Percentiles rank a stretch among this genome's conserved stretches.
Evolutionary conservation across 179 eudicot genomes (phyloP).

Genomic region (Spinacia oleracea): DNA sequence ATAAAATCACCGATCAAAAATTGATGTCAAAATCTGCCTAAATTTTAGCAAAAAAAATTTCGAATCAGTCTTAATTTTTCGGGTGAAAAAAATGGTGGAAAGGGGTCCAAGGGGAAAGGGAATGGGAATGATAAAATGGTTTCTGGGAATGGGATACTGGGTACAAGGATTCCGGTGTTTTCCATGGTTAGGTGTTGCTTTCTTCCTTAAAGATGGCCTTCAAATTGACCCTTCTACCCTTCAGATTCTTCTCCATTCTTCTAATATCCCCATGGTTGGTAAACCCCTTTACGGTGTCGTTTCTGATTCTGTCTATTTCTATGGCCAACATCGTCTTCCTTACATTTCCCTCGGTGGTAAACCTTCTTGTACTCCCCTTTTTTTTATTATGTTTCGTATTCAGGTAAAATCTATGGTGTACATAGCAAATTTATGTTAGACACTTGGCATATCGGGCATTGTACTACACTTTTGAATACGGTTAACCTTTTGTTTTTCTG

Average conservation of each 20-base stretch:
- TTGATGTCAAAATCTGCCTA: neutral
- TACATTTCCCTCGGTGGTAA: conserved; percentile 90
- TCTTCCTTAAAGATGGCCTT: conserved; percentile 77
- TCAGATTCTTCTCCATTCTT: conserved; percentile 72
- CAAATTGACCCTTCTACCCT: conserved; percentile 70
- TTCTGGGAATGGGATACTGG: conserved; percentile 82
- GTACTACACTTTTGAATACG: neutral
- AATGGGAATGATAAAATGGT: conserved; percentile 21
- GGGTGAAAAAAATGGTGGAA: conserved; percentile 15
- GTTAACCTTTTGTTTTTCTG: neutral
- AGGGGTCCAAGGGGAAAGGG: neutral
- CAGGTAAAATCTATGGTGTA: neutral
- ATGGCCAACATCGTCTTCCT: conserved; percentile 83
- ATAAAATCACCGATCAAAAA: neutral
- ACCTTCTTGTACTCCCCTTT: neutral
- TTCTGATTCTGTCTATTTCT: conserved; percentile 71
- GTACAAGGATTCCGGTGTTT: conserved; percentile 94
- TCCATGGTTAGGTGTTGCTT: conserved; percentile 84
- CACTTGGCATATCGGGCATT: neutral
- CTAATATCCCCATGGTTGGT: conserved; percentile 91
- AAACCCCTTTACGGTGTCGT: conserved; percentile 85
- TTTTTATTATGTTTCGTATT: neutral
- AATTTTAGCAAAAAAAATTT: too few relatives aligned
- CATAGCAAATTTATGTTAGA: neutral
- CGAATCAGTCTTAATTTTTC: too few relatives aligned